Base-by-base conservation (phyloP, 1,284 basidiomycete genomes). In the Ustilago crameri region DNA sequence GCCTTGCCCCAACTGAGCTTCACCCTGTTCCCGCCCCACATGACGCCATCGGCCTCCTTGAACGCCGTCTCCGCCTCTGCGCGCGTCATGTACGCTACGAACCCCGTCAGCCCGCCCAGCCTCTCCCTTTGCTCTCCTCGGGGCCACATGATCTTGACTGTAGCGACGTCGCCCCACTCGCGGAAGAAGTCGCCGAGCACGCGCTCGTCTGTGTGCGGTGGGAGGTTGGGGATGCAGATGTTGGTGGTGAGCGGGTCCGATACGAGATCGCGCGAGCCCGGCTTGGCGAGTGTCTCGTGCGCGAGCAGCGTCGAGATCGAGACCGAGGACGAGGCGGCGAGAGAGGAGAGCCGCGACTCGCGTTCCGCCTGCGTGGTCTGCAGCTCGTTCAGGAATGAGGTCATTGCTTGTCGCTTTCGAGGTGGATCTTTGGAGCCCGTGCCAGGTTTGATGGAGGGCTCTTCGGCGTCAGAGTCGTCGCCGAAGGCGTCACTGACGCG, bases 1-100 rank as follows among this genome's bases (percentile, higher is more conserved):
- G 93, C 91, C 83, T 97, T 98, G 76, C 94, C 95, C 95, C 95
- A 98, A 18, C 93, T 92, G 15, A 95, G 91, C 24, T 91, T 88
- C 18, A 98, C 85, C 23, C 91, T 83, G 37, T 87, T 90, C 0
- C 93, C 94, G 58, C 91, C 91, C 94, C 94, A 98, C 48, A 93
- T 91, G 61, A 90, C 90, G 0, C 94, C 94, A 76, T 98, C 95
- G 49, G 92, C 88, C 78, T 95, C 90, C 22, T 90, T 89, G 18
- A 95, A 86, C 2, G 94, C 95, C 35, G 84, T 85, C 81, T 98
- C 94, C 2, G 96, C 95, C 78, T 95, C 93, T 62, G 88, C 88
- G 34, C 95, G 88, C 65, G 89, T 91, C 93, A 98, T 96, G 84
- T 90, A 98, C 0, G 93, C 92, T 3, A 98, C 95, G 78, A 98